Conservation (phyloP, 1,139 yeast genomes). For the Starmera stellimalicola region DNA sequence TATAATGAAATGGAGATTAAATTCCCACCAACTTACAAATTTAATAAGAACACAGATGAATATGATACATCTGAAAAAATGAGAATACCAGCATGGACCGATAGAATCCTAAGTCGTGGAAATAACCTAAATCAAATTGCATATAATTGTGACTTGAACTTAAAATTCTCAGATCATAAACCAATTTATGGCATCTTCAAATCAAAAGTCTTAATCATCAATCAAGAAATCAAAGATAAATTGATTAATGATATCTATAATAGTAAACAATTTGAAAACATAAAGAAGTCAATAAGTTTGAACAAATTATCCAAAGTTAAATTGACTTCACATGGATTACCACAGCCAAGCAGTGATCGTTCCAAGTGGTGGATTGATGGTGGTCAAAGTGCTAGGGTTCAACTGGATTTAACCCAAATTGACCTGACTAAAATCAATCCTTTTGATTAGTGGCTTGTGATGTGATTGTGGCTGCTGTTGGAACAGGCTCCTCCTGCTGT, state of each 20-base stretch:
- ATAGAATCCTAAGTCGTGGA: slow-evolving; percentile 55
- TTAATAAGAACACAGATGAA: slow-evolving; percentile 74
- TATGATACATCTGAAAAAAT: slow-evolving; percentile 90
- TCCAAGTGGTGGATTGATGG: slow-evolving; percentile 89
- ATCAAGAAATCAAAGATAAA: slow-evolving; percentile 49
- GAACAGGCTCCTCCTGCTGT: background rate
- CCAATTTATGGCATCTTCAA: slow-evolving; percentile 80
- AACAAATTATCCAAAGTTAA: background rate
- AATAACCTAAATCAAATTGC: slow-evolving; percentile 52
- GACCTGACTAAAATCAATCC: background rate
- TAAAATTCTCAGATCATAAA: slow-evolving; percentile 82
- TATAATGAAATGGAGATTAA: slow-evolving; percentile 72
- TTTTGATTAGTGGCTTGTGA: background rate
- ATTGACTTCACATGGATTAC: slow-evolving; percentile 34
- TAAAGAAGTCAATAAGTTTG: slow-evolving; percentile 16
- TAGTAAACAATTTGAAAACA: slow-evolving; percentile 28
- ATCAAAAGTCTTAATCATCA: slow-evolving; percentile 59
- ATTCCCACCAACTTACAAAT: slow-evolving; percentile 89
- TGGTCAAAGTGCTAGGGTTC: slow-evolving; percentile 65
- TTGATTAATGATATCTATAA: slow-evolving; percentile 54
- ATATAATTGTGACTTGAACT: slow-evolving; percentile 52
- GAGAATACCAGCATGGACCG: slow-evolving; percentile 96
- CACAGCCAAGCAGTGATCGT: slow-evolving; percentile 81
- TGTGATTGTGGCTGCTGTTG: background rate
- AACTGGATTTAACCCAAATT: background rate